These are phyloP conservation scores for Hypholoma sublateritium DNA, from an alignment of 768 basidiomycete species.

Conservation along the genomic window DNA sequence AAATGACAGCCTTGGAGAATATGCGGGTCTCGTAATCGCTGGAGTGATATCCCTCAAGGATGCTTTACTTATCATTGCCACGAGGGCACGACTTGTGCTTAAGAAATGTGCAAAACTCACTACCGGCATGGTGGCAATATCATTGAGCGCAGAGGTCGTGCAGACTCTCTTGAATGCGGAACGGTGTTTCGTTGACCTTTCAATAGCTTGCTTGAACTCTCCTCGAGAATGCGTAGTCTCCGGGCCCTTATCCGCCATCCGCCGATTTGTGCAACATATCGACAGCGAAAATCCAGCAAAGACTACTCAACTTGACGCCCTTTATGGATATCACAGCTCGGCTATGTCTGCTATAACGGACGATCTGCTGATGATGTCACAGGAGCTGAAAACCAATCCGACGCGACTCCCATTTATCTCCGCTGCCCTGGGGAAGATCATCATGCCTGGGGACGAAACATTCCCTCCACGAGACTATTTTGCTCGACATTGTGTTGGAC, in stretches of 20 bases:
- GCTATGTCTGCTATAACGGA: conserved; percentile 59
- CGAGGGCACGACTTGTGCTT: conserved; percentile 56
- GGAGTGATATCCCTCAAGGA: conserved; percentile 55
- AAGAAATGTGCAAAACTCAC: conserved; percentile 39
- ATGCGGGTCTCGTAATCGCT: conserved; percentile 66
- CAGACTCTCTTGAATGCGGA: conserved; percentile 33
- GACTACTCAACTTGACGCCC: conserved; percentile 46
- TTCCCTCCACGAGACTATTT: conserved; percentile 55
- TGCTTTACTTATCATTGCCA: conserved; percentile 57
- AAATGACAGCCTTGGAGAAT: conserved; percentile 66
- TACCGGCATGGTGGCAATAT: conserved; percentile 66
- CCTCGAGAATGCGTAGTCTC: conserved; percentile 57
- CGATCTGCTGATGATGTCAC: conserved; percentile 44
- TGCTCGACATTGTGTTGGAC: conserved; percentile 54
- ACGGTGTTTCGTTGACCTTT: conserved; percentile 33
- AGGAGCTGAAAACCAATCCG: conserved; percentile 34
- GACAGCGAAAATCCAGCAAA: conserved; percentile 35
- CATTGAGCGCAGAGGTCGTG: conserved; percentile 33
- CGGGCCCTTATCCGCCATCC: conserved; percentile 48
- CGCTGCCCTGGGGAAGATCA: conserved; percentile 53
- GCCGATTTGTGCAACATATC: conserved; percentile 39
- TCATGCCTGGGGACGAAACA: conserved; percentile 49
- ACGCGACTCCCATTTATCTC: conserved; percentile 65
- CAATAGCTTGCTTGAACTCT: conserved; percentile 65
- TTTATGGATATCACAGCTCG: conserved; percentile 67